These are phyloP conservation scores for Vanderwaltozyma tropicalis DNA, from an alignment of 805 yeast species.

Conservation along the genomic window DNA sequence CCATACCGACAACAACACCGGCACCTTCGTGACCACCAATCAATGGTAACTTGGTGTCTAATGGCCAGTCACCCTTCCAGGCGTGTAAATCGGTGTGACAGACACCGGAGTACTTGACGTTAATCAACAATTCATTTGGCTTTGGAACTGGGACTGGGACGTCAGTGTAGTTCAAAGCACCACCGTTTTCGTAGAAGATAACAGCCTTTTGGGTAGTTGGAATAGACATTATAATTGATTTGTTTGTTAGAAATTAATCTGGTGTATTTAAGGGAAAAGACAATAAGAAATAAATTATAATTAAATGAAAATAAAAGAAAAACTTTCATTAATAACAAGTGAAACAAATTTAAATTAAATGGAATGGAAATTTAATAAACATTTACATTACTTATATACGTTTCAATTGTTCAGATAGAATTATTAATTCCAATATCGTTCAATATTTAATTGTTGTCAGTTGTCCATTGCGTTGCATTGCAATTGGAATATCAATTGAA, in stretches of 20 bases:
- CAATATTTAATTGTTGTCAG: too few species aligned
- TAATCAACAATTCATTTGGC: constrained; percentile 52
- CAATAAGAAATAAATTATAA: too few species aligned
- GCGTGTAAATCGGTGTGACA: constrained; percentile 71
- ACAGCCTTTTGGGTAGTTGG: constrained; percentile 44
- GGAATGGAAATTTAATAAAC: too few species aligned
- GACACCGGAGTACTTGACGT: constrained; percentile 65
- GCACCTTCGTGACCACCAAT: constrained; percentile 73
- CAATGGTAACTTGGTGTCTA: constrained; percentile 47
- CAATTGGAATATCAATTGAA: too few species aligned
- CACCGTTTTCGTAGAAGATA: constrained; percentile 34
- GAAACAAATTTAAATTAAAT: too few species aligned
- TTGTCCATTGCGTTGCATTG: too few species aligned
- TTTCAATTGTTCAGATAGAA: too few species aligned
- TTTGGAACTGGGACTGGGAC: constrained; percentile 52
- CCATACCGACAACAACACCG: constrained; percentile 56
- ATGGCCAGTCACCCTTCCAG: constrained; percentile 65
- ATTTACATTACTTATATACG: too few species aligned
- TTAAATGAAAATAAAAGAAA: too few species aligned
- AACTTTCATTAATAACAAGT: too few species aligned
- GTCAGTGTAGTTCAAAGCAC: constrained; percentile 41
- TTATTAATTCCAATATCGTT: too few species aligned
- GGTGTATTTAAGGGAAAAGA: too few species aligned
- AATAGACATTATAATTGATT: constrained; percentile 19
- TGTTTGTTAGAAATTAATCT: constrained; percentile 1